A percentile compares a stretch with the other conserved stretches of the same genome.
phyloP scores from a whole-genome alignment of 2,329 filamentous ascomycete species.

The Scedosporium boydii region DNA sequence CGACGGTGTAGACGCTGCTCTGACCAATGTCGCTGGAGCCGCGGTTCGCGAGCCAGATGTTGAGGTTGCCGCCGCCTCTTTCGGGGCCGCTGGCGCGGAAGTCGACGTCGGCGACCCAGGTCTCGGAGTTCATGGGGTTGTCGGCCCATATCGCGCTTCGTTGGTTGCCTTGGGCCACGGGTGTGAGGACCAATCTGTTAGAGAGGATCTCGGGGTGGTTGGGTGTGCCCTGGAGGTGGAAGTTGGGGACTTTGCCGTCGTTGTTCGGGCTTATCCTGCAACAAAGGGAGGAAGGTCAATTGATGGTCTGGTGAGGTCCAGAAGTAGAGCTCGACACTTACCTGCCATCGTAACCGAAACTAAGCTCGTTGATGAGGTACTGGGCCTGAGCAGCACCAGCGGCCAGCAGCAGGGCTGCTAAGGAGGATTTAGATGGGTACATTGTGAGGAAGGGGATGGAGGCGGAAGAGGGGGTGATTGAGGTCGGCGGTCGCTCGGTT shows the following conservation, averaged over 20 bases:
- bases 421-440: constrained; percentile 1
- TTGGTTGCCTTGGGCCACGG: constrained; percentile 75
- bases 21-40: constrained; percentile 56
- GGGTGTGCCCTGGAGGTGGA: constrained; percentile 44
- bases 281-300: neutral
- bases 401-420: constrained; percentile 24
- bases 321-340: constrained; percentile 20
- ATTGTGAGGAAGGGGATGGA: neutral
- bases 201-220: constrained; percentile 58
- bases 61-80: constrained; percentile 76
- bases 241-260: constrained; percentile 42
- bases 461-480: neutral
- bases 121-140: constrained; percentile 45
- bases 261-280: constrained; percentile 55
- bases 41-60: constrained; percentile 80
- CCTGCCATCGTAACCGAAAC: constrained; percentile 65
- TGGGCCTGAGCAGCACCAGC: constrained; percentile 48
- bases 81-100: constrained; percentile 84
- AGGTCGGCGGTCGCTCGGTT: neutral
- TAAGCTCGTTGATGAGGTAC: constrained; percentile 61
- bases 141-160: constrained; percentile 78
- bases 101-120: constrained; percentile 77
- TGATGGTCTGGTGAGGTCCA: neutral
- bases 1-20: constrained; percentile 74
- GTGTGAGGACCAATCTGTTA: constrained; percentile 86